Evolutionary conservation across 2,329 filamentous ascomycete genomes (phyloP).

Genomic region (Epichloe gansuensis): DNA sequence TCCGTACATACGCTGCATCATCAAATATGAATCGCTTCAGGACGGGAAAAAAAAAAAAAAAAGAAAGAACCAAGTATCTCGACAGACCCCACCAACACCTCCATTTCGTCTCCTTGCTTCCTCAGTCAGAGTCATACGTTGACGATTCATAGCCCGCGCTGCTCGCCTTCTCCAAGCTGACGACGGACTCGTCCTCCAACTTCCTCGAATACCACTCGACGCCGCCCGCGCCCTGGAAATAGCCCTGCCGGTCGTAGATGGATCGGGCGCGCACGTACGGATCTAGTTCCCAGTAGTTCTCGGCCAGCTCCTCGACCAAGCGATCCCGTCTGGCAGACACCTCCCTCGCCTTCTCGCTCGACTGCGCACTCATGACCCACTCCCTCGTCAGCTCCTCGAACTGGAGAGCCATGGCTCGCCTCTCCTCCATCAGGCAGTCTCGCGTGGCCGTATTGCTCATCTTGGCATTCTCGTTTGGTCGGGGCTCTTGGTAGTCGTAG

Average conservation of each 20-base stretch:
- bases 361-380: slow-evolving; percentile 16
- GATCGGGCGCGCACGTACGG: slow-evolving; percentile 65
- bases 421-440: slow-evolving; percentile 46
- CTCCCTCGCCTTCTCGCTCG: slow-evolving; percentile 24
- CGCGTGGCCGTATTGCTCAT: slow-evolving; percentile 50
- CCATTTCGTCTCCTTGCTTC: too few relatives aligned
- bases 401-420: slow-evolving; percentile 47
- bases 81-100: too few relatives aligned
- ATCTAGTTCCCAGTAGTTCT: slow-evolving; percentile 75
- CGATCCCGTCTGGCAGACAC: slow-evolving; percentile 41
- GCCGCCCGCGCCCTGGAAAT: slow-evolving; percentile 51
- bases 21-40: too few relatives aligned
- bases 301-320: slow-evolving; percentile 46
- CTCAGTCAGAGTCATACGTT: not conserved
- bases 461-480: slow-evolving; percentile 54
- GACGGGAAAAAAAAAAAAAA: too few relatives aligned
- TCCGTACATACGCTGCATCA: too few relatives aligned
- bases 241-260: slow-evolving; percentile 62
- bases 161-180: slow-evolving; percentile 1
- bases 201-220: slow-evolving; percentile 47
- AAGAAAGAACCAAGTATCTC: too few relatives aligned
- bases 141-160: not conserved
- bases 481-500: slow-evolving; percentile 65
- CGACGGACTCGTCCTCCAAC: slow-evolving; percentile 1
- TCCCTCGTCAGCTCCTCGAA: slow-evolving; percentile 60